Evolutionary conservation across 2,329 filamentous ascomycete species (phyloP).

Genomic region (Arthrobotrys iridis): DNA sequence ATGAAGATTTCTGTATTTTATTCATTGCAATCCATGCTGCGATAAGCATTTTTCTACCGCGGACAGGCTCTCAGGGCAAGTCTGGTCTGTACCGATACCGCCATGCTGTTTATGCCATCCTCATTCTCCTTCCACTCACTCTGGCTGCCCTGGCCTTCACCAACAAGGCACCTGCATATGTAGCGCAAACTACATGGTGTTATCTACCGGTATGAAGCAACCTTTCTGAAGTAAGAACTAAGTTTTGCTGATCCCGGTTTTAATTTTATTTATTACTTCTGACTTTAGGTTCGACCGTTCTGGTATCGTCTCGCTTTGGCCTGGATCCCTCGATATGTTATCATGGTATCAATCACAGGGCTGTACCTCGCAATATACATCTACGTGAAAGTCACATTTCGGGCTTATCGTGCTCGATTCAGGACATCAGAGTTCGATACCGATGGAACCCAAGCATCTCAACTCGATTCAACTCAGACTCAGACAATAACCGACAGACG

Average conservation of each 20-base stretch:
- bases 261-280: neutral
- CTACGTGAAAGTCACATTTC: slow-evolving; percentile 66
- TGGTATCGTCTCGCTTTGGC: slow-evolving; percentile 76
- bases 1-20: slow-evolving; percentile 74
- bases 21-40: slow-evolving; percentile 78
- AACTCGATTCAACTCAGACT: slow-evolving; percentile 11
- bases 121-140: slow-evolving; percentile 69
- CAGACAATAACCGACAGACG: slow-evolving; percentile 16
- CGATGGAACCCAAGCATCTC: slow-evolving; percentile 38
- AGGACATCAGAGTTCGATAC: slow-evolving; percentile 52
- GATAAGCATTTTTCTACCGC: slow-evolving; percentile 74
- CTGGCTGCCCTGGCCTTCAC: slow-evolving; percentile 73
- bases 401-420: slow-evolving; percentile 42
- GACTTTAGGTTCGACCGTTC: slow-evolving; percentile 66
- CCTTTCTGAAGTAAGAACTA: neutral
- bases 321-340: slow-evolving; percentile 79
- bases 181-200: slow-evolving; percentile 74
- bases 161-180: slow-evolving; percentile 67
- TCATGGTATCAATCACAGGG: slow-evolving; percentile 71
- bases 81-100: slow-evolving; percentile 77
- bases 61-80: slow-evolving; percentile 62
- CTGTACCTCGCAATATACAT: slow-evolving; percentile 77
- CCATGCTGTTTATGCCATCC: slow-evolving; percentile 69
- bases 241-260: neutral
- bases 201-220: slow-evolving; percentile 67